Conservation (phyloP, 2,329 filamentous ascomycete species). For the Colletotrichum gigasporum region DNA sequence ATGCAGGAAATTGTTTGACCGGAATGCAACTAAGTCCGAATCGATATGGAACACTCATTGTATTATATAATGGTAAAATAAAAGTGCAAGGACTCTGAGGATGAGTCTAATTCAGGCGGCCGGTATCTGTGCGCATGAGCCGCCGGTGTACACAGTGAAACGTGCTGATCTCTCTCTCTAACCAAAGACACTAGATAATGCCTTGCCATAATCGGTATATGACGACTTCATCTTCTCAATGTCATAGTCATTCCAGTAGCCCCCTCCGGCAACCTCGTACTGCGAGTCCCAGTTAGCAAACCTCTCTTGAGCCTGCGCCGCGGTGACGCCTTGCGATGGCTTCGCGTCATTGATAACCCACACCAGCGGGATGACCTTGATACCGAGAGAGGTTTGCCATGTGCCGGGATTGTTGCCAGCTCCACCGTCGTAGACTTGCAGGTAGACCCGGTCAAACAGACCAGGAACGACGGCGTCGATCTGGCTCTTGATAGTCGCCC, state of each 20-base stretch:
- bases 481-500: conserved; percentile 42
- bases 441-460: conserved; percentile 50
- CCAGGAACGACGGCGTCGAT: conserved; percentile 39
- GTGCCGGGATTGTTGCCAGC: conserved; percentile 48
- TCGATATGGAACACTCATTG: too few species aligned
- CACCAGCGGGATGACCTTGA: conserved; percentile 52
- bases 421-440: conserved; percentile 57
- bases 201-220: conserved; percentile 44
- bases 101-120: too few species aligned
- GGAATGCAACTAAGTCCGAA: too few species aligned
- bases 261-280: conserved; percentile 46
- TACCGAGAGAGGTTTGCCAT: conserved; percentile 48
- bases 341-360: conserved; percentile 59
- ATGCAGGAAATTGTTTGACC: too few species aligned
- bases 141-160: too few species aligned
- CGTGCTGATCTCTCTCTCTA: too few species aligned
- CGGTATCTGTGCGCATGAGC: too few species aligned
- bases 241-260: conserved; percentile 58
- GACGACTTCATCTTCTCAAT: conserved; percentile 54
- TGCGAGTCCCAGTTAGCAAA: conserved; percentile 45
- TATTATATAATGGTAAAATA: too few species aligned
- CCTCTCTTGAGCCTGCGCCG: conserved; percentile 44
- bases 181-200: conserved; percentile 38
- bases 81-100: too few species aligned
- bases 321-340: conserved; percentile 47